Evolutionary conservation across 768 basidiomycete species (phyloP).

Genomic region (Cystofilobasidium capitatum): DNA sequence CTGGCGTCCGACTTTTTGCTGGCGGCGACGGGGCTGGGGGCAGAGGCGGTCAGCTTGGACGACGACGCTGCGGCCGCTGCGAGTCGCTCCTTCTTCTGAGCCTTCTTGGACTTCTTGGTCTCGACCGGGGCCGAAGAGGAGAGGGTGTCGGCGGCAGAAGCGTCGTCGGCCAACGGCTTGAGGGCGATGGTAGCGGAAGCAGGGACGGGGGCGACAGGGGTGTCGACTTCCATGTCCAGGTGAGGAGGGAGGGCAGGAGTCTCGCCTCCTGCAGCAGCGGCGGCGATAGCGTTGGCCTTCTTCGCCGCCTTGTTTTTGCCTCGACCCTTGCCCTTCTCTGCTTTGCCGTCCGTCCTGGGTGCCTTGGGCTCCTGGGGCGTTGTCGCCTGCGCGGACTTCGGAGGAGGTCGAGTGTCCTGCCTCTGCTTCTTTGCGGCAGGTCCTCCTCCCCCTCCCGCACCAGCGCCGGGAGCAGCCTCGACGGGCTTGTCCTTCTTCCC

Average conservation of each 20-base stretch:
- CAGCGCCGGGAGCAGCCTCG: not conserved
- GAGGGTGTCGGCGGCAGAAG: not conserved
- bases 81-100: conserved; percentile 1
- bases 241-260: not conserved
- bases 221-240: not conserved
- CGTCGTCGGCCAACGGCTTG: not conserved
- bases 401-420: not conserved
- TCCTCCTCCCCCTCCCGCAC: not conserved
- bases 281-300: conserved; percentile 9
- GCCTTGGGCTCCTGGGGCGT: conserved; percentile 3
- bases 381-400: not conserved
- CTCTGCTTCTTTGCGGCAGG: conserved; percentile 11
- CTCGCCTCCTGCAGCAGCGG: not conserved
- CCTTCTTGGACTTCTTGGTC: conserved; percentile 15
- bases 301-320: not conserved
- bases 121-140: not conserved
- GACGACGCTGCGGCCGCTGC: conserved; percentile 6
- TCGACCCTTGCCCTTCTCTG: conserved; percentile 14
- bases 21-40: not conserved
- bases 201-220: not conserved
- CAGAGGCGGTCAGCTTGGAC: not conserved
- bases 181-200: not conserved
- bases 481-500: conserved; percentile 11
- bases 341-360: conserved; percentile 7
- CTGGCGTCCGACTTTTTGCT: not conserved